Conservation (phyloP, 768 basidiomycete species). For the Suillus cothurnatus region DNA sequence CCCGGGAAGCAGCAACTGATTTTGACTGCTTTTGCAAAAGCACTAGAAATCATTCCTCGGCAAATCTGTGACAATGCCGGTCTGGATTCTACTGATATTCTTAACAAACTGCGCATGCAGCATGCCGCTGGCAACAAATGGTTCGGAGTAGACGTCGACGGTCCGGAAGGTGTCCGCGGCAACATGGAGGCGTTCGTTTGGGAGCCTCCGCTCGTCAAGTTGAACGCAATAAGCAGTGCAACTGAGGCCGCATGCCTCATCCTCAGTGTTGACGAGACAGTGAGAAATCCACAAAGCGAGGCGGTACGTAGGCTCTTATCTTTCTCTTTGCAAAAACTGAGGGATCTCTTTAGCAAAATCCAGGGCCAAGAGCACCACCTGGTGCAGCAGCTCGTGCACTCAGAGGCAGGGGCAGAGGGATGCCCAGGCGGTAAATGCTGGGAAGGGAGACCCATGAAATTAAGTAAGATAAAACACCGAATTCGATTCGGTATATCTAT, state of each 20-base stretch:
- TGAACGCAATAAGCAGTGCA: slow-evolving; percentile 94
- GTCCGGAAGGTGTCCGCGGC: slow-evolving; percentile 83
- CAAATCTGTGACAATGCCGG: slow-evolving; percentile 99
- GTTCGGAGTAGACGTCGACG: slow-evolving; percentile 96
- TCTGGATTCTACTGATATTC: slow-evolving; percentile 93
- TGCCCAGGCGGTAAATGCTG: too few species aligned
- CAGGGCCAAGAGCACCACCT: slow-evolving; percentile 89
- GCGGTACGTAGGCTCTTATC: slow-evolving; percentile 52
- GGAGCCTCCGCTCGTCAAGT: too few species aligned
- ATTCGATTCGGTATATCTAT: too few species aligned
- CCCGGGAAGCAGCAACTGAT: slow-evolving; percentile 95
- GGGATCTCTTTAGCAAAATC: slow-evolving; percentile 61
- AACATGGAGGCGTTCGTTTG: slow-evolving; percentile 99
- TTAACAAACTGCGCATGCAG: slow-evolving; percentile 97
- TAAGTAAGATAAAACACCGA: too few species aligned
- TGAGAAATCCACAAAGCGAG: slow-evolving; percentile 93
- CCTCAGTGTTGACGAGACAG: slow-evolving; percentile 96
- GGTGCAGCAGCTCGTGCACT: slow-evolving; percentile 87
- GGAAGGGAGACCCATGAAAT: neutral
- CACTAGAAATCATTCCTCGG: slow-evolving; percentile 95
- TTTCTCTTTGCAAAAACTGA: slow-evolving; percentile 13
- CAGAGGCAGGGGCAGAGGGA: too few species aligned
- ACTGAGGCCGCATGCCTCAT: slow-evolving; percentile 96
- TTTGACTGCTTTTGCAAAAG: slow-evolving; percentile 94
- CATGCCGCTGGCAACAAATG: slow-evolving; percentile 88